These are phyloP conservation scores for Suillus tomentosus DNA, from an alignment of 768 basidiomycete species.

Conservation along the genomic window DNA sequence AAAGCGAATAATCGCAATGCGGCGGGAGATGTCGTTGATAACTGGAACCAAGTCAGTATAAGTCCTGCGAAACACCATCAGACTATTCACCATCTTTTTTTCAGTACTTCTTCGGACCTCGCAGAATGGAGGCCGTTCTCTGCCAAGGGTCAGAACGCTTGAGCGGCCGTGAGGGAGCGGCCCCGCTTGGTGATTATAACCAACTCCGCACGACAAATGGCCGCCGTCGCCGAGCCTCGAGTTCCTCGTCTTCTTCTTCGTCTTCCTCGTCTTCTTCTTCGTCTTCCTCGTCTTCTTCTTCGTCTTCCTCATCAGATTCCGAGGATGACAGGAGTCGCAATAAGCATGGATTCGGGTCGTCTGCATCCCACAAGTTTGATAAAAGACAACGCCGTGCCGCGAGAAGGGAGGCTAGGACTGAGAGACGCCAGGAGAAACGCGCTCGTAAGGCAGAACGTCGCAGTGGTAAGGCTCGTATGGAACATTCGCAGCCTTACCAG, in stretches of 20 bases:
- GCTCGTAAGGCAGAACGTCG: conserved; percentile 18
- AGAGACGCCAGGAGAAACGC: conserved; percentile 20
- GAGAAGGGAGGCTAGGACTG: conserved; percentile 15
- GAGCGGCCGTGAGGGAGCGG: conserved; percentile 27
- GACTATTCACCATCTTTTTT: background rate
- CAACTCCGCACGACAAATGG: conserved; percentile 23
- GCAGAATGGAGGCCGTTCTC: conserved; percentile 45
- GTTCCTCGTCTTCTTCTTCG: background rate
- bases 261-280: background rate
- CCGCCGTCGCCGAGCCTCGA: conserved; percentile 18
- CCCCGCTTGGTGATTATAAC: conserved; percentile 22
- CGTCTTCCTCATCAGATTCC: conserved; percentile 10
- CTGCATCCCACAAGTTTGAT: conserved; percentile 9
- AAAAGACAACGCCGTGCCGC: conserved; percentile 14
- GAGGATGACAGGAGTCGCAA: conserved; percentile 11
- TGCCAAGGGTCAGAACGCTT: conserved; percentile 32
- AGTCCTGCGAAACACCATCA: conserved; percentile 8
- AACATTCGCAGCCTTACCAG: conserved; percentile 23
- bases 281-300: too few species aligned
- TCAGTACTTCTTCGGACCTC: conserved; percentile 52
- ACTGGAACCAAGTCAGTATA: conserved; percentile 52
- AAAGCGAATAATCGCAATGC: conserved; percentile 40
- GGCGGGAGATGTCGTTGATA: conserved; percentile 45
- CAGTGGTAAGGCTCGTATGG: conserved; percentile 20
- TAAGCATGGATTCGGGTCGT: background rate